These are phyloP conservation scores for Lodderomyces jiufengensis DNA, from an alignment of 1,139 yeast species.

Conservation along the genomic window DNA sequence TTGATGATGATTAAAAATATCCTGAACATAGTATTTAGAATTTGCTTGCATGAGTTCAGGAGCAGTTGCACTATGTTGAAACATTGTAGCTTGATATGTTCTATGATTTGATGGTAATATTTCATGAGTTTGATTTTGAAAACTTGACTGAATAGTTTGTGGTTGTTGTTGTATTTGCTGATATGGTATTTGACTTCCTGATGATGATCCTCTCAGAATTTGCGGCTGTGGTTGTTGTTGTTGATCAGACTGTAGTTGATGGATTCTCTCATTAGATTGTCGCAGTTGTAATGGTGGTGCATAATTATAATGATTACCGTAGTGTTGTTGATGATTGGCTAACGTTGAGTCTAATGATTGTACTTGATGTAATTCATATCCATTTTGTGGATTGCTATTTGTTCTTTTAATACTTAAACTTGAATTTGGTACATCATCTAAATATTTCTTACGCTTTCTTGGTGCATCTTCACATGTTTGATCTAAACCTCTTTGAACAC, in stretches of 20 bases:
- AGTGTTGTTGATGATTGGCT: not conserved
- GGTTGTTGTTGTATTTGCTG: constrained; percentile 1
- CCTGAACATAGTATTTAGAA: constrained; percentile 4
- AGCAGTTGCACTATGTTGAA: constrained; percentile 15
- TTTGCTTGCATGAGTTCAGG: constrained; percentile 10
- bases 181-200: not conserved
- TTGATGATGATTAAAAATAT: not conserved
- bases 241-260: not conserved
- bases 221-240: not conserved
- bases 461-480: constrained; percentile 88
- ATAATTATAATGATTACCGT: not conserved
- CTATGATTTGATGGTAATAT: constrained; percentile 7
- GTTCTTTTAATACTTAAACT: constrained; percentile 10
- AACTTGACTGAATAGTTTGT: not conserved
- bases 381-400: not conserved
- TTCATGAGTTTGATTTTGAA: not conserved
- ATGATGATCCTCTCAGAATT: not conserved
- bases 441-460: constrained; percentile 77
- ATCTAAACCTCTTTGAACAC: constrained; percentile 65
- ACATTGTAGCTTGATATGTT: constrained; percentile 15
- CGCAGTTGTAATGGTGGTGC: constrained; percentile 1
- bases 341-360: constrained; percentile 1
- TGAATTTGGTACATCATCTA: constrained; percentile 50
- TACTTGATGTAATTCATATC: constrained; percentile 1
- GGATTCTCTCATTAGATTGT: constrained; percentile 1